Evolutionary conservation across 1,284 basidiomycete species (phyloP).

Genomic region (Fistulina hepatica): DNA sequence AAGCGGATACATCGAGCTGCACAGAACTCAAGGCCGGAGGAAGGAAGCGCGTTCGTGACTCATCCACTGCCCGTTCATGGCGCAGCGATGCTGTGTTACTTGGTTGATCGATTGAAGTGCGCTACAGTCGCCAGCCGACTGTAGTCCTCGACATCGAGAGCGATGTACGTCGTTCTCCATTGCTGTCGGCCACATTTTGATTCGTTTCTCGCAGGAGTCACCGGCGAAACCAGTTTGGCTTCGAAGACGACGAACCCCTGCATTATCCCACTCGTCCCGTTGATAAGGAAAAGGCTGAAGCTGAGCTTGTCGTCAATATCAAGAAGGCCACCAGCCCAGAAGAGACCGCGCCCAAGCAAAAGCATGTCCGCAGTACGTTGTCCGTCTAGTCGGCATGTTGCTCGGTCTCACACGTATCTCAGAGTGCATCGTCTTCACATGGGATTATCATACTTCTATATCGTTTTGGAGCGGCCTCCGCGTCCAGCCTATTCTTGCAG

Average conservation of each 20-base stretch:
- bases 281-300: constrained; percentile 93
- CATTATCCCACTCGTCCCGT: constrained; percentile 93
- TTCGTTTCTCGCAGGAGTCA: constrained; percentile 16
- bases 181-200: constrained; percentile 22
- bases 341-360: constrained; percentile 91
- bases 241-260: constrained; percentile 66
- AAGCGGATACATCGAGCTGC: too few species aligned
- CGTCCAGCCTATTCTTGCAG: constrained; percentile 88
- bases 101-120: neutral
- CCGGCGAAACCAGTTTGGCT: constrained; percentile 33
- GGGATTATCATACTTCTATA: constrained; percentile 96
- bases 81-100: neutral
- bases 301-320: constrained; percentile 84
- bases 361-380: constrained; percentile 87
- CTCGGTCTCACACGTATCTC: constrained; percentile 9
- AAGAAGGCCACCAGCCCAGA: constrained; percentile 95
- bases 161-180: too few species aligned
- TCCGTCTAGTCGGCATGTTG: constrained; percentile 1
- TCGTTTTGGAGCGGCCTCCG: constrained; percentile 94
- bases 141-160: constrained; percentile 1
- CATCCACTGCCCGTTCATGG: neutral
- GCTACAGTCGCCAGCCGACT: neutral
- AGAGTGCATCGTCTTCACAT: constrained; percentile 97
- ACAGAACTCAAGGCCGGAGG: constrained; percentile 12
- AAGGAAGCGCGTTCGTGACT: constrained; percentile 5